Evolutionary conservation across 208 protist species (phyloP), one percentile per base, ranked within the genome.

Genomic region (Dictyostelium gargantuum): DNA sequence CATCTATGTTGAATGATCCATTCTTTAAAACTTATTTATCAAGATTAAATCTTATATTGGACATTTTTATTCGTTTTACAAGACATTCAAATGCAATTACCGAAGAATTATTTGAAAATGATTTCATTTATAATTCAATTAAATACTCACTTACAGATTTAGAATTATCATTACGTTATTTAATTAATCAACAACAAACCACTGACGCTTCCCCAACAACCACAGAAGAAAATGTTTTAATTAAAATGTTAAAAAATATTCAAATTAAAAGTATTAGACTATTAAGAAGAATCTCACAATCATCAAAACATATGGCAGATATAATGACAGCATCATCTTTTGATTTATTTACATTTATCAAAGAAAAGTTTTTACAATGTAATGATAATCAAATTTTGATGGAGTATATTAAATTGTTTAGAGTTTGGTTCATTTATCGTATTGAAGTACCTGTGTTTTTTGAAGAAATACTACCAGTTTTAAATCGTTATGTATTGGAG

Each of bases 201-300:
- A 56, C 50, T 23, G 26, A 21, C 13, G 19, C 6, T 9, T 40
- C 5, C 17, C 4, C 13, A 1, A 70, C 5, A 10, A 19, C 5
- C 6, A 19, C 11, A 1, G 11, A 4, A 38, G 9, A n/a, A 48
- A 44, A 35, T 35, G 23, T 11, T 35, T 40, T 46, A 23, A 3
- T 21, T 19, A 76, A n/a, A 23, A 23, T 32, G 23, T 32, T 58
- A 15, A 52, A 80, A 23, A 21, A 80, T 19, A 38, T 80, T 40
- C 29, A 50, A 29, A 80, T 56, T 40, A 80, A 80, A 58, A 40
- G 15, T 29, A 79, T 89, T 79, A 70, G 82, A 29, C 26, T 89
- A 9, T 26, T 89, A 13, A 66, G 82, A 52, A 89, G 70, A 89
- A 3, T 89, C 10, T 89, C 48, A 48, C 82, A 89, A 66, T 21